Percentiles rank a stretch among this genome's conserved stretches.
phyloP scores from a whole-genome alignment of 169 alveolate genomes.

The Cryptosporidium sp. region DNA sequence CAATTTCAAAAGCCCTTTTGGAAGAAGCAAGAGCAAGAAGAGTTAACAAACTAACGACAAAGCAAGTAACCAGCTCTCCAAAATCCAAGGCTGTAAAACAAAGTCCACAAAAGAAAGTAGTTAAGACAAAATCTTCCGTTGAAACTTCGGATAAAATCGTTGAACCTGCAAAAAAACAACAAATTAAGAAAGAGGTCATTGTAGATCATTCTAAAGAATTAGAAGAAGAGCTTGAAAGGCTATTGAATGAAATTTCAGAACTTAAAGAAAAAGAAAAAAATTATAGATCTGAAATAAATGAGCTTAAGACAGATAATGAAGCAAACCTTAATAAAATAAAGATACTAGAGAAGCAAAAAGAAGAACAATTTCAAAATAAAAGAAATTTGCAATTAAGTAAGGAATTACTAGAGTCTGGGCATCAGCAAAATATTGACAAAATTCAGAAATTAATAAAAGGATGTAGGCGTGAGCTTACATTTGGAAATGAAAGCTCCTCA shows the following conservation, averaged over 20 bases:
- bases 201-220: slow-evolving; percentile 3
- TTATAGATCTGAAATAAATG: slow-evolving; percentile 2
- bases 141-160: slow-evolving; percentile 9
- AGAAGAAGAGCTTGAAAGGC: slow-evolving; percentile 25
- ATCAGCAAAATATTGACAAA: slow-evolving; percentile 61
- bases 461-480: slow-evolving; percentile 14
- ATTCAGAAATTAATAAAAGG: slow-evolving; percentile 34
- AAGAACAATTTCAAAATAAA: slow-evolving; percentile 40
- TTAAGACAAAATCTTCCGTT: slow-evolving; percentile 4
- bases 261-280: slow-evolving; percentile 13
- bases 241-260: slow-evolving; percentile 1
- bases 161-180: slow-evolving; percentile 2
- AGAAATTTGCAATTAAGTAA: slow-evolving; percentile 28
- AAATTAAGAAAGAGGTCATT: neutral
- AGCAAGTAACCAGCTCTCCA: slow-evolving; percentile 32
- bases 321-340: neutral
- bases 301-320: slow-evolving; percentile 27
- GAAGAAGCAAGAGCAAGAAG: slow-evolving; percentile 74
- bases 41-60: slow-evolving; percentile 2
- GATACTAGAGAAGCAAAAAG: slow-evolving; percentile 45
- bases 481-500: neutral
- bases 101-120: slow-evolving; percentile 2
- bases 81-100: slow-evolving; percentile 18
- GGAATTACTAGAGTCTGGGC: slow-evolving; percentile 37
- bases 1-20: slow-evolving; percentile 52